phyloP scores from a whole-genome alignment of 2,329 filamentous ascomycete species.

The Achaetomium macrosporum region DNA sequence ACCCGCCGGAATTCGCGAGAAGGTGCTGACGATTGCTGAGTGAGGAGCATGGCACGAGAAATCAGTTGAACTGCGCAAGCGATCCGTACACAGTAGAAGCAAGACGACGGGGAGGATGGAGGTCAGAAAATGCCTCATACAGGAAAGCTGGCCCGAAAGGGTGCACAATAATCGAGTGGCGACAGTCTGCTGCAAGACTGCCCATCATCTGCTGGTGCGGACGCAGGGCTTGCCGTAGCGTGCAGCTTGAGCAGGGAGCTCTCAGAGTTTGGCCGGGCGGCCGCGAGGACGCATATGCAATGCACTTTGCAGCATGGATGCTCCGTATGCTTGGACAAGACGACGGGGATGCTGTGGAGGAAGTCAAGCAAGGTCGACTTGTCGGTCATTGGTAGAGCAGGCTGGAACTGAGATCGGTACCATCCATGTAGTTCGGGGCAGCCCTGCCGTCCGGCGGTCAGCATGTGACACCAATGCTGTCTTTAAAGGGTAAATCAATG shows the following conservation, averaged over 20 bases:
- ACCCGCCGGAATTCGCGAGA: neutral
- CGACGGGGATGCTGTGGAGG: neutral
- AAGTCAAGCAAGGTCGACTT: neutral
- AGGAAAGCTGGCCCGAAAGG: neutral
- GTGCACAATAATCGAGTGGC: neutral
- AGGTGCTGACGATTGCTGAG: constrained; percentile 6
- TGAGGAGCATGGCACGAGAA: constrained; percentile 2
- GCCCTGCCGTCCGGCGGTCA: constrained; percentile 3
- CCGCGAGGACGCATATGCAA: constrained; percentile 8
- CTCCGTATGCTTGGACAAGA: neutral
- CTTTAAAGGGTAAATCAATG: neutral
- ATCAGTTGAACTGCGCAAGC: neutral
- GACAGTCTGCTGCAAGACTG: constrained; percentile 14
- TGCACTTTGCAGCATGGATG: constrained; percentile 12
- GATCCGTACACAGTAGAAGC: neutral
- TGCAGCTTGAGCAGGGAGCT: neutral
- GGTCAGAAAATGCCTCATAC: constrained; percentile 21
- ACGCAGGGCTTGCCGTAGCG: neutral
- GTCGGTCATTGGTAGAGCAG: neutral
- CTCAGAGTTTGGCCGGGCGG: neutral
- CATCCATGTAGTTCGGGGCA: neutral
- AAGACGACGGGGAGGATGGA: neutral
- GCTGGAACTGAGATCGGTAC: neutral
- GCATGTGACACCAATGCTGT: neutral
- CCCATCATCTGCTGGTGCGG: constrained; percentile 7